Evolutionary conservation across 2,329 filamentous ascomycete species (phyloP).

Genomic region (Exophiala sideris): DNA sequence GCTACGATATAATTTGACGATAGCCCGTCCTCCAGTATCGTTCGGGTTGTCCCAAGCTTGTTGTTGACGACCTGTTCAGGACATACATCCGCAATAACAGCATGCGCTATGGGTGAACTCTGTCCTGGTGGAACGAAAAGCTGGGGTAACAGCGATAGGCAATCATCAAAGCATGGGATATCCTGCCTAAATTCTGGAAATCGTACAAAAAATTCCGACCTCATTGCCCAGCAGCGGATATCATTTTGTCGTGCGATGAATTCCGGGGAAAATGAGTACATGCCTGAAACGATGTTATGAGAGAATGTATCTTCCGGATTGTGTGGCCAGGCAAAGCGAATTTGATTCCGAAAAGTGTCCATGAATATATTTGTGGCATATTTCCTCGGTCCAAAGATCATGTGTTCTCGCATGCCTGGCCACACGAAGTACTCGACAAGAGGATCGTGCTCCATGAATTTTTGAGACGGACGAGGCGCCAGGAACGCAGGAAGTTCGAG

Average conservation of each 20-base stretch:
- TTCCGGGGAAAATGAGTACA: constrained; percentile 9
- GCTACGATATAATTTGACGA: no score
- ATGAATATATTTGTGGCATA: constrained; percentile 19
- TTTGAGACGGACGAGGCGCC: constrained; percentile 1
- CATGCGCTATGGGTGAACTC: no score
- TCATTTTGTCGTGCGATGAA: constrained; percentile 13
- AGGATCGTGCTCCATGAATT: constrained; percentile 5
- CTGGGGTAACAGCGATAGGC: no score
- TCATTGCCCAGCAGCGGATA: constrained; percentile 16
- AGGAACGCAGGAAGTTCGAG: constrained; percentile 7
- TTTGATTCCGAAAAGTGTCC: constrained; percentile 12
- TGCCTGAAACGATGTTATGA: constrained; percentile 5
- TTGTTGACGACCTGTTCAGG: no score
- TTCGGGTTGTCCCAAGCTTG: no score
- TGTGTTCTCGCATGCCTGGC: constrained; percentile 33
- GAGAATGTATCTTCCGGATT: constrained; percentile 7
- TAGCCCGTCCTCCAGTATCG: no score
- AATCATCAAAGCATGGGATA: no score
- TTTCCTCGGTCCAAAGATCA: constrained; percentile 3
- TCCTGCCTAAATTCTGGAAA: no score
- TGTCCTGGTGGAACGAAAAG: no score
- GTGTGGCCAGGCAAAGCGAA: constrained; percentile 15
- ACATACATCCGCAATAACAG: no score
- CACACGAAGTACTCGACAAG: constrained; percentile 29
- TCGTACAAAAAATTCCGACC: constrained; percentile 11